Conservation (phyloP, 2,329 filamentous ascomycete genomes). For the Beauveria varroae region DNA sequence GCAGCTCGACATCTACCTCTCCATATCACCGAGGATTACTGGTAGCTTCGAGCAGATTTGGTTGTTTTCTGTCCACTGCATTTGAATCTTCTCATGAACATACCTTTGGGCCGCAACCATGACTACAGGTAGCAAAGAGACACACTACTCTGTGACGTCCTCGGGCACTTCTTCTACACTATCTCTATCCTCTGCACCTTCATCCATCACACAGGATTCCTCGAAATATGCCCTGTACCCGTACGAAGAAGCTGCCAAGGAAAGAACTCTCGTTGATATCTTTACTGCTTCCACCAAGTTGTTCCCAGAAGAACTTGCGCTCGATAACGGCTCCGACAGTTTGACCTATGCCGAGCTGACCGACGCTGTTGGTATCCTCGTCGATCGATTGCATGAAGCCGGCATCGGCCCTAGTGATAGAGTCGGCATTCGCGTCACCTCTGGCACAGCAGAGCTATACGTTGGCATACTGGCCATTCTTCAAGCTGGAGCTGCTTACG, state of each 20-base stretch:
- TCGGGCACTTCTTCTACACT: not conserved
- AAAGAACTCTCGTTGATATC: constrained; percentile 17
- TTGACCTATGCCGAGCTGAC: constrained; percentile 13
- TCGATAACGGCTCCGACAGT: constrained; percentile 14
- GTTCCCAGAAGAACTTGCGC: constrained; percentile 12
- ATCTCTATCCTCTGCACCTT: not conserved
- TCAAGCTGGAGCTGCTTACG: constrained; percentile 16
- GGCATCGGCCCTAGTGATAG: constrained; percentile 15
- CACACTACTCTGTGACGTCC: not conserved
- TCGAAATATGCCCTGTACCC: not conserved
- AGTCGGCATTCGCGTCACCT: constrained; percentile 16
- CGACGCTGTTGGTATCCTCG: constrained; percentile 2
- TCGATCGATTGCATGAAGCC: constrained; percentile 6
- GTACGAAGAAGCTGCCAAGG: not conserved
- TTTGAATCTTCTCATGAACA: not conserved
- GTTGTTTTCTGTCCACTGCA: not conserved
- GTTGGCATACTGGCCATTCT: constrained; percentile 16
- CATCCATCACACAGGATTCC: not conserved
- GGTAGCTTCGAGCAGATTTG: too few species aligned
- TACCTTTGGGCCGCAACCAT: not conserved
- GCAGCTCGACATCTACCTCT: not conserved
- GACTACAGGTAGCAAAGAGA: not conserved
- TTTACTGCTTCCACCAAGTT: constrained; percentile 10
- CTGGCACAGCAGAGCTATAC: constrained; percentile 16
- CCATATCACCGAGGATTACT: not conserved